These are phyloP conservation scores for Eucalyptus sp. DNA, from an alignment of 345 rosid genomes.

Conservation along the genomic window DNA sequence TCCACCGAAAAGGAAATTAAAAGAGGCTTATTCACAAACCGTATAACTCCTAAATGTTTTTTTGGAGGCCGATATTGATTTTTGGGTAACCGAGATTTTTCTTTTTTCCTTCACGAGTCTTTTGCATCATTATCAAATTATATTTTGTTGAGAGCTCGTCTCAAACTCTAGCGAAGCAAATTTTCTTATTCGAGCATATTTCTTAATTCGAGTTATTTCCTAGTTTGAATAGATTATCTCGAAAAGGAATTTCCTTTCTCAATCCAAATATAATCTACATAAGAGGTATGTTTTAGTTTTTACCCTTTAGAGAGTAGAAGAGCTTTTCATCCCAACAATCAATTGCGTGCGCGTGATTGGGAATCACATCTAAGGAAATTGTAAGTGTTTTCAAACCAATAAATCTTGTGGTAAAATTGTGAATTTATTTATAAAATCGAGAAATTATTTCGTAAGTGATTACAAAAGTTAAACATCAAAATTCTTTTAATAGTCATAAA, in stretches of 20 bases:
- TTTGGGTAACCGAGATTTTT: not conserved
- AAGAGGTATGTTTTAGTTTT: not conserved
- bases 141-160: not conserved
- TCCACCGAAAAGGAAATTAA: not conserved
- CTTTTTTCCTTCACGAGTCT: not conserved
- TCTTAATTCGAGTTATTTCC: not conserved
- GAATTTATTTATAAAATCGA: accelerated
- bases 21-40: not conserved
- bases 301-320: not conserved
- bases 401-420: too few relatives aligned
- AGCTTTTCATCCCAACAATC: not conserved
- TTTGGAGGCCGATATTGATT: not conserved
- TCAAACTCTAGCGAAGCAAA: not conserved
- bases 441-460: not conserved
- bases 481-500: not conserved
- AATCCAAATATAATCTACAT: not conserved
- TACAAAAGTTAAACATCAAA: not conserved
- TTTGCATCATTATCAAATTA: not conserved
- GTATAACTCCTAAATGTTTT: not conserved
- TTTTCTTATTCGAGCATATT: accelerated
- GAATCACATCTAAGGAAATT: not conserved
- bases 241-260: not conserved
- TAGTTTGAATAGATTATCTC: not conserved
- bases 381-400: not conserved
- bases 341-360: not conserved